Base-by-base conservation (phyloP, 352 stramenopile genomes). In the Phytophthora cactorum region DNA sequence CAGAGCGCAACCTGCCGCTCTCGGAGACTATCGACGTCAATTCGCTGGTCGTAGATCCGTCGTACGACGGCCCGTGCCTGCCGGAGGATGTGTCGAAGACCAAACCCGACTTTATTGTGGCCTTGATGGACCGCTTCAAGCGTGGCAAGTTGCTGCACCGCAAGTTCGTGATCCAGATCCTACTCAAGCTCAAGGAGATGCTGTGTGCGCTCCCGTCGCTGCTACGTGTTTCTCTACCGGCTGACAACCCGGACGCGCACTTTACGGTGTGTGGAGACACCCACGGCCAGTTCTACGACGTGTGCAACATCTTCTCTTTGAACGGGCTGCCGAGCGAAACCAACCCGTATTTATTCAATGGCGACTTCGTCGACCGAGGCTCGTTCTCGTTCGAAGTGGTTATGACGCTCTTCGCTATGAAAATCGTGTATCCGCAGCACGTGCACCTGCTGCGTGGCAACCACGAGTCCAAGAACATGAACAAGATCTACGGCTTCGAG, bases 381-480 rank as follows among this genome's bases (percentile, higher is more conserved):
- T 98, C 90, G 49, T 99, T 99, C 73, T 98, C 91, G 29, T 96
- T 99, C 31, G 98, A 99, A 75, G 97, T 99, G 22, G 97, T 99
- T 58, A 79, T 99, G 52, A 98, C 97, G 52, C 95, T 99, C 32
- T 97, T 99, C 44, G 79, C 96, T 10, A 98, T 98, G 84, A 99
- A 99, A 77, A 72, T 99, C 8, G 88, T 96, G 61, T 97, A 97
- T 70, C 97, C 97, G 3, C 73, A 92, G 32, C 87, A 95, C 57
- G 88, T 99, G 32, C 95, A 98, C 70, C 76, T 99, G 70, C 87
- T 97, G 27, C 81, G 98, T 54, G 97, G 97, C 9, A 99, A 99
- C 82, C 97, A 99, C 77, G 97, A 99, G 82, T 99, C 95, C 31
- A 99, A 98, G 81, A 99, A 99, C 79, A 99, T 99, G 97, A 99